Base-by-base conservation (phyloP, 192 early-diverging fungal species). In the Backusella macrospora region DNA sequence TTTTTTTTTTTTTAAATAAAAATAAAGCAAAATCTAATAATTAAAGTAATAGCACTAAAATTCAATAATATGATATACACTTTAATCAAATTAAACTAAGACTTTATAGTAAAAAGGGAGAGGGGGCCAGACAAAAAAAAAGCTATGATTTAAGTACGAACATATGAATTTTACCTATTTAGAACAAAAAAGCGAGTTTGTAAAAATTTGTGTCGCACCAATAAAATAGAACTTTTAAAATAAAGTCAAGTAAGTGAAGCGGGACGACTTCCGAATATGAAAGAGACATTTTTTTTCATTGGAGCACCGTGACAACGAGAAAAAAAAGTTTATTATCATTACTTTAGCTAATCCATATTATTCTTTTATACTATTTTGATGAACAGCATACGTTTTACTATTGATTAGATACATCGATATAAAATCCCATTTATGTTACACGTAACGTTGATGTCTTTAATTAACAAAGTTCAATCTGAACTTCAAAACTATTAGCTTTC, bases 211-310 rank as follows among this genome's bases (percentile, higher is more conserved):
- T 59, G 52, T 59, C 52, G 26, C 52, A 59, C 26, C 52, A 59
- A 59, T 59, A 59, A 59, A 59, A 59, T 59, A 59, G 52, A 59
- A 26, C 12, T 59, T 59, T 59, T 59, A 23, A 59, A 55, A 59
- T 59, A 21, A 59, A 59, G 7, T 26, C 52, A 59, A 26, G 26
- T 10, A 59, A 26, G 26, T 59, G 12, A 6, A 59, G 52, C 52
- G 52, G 52, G 52, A 59, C 21, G 26, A 12, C 52, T n/a, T 59
- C 52, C 52, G 52, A 59, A 59, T 26, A 13, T n/a, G n/a, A 26
- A 59, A 59, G 5, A 12, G 3, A 18, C n/a, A 8, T 52, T 12
- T 59, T 55, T 2, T 14, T 14, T 46, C 13, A 29, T 23, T 59
- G 5, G 48, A 49, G 52, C 4, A 23, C 5, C 52, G 10, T 59